Percentiles rank a stretch among this genome's conserved stretches.
Evolutionary conservation across 805 yeast genomes (phyloP).

Genomic region (Candida wancherniae): DNA sequence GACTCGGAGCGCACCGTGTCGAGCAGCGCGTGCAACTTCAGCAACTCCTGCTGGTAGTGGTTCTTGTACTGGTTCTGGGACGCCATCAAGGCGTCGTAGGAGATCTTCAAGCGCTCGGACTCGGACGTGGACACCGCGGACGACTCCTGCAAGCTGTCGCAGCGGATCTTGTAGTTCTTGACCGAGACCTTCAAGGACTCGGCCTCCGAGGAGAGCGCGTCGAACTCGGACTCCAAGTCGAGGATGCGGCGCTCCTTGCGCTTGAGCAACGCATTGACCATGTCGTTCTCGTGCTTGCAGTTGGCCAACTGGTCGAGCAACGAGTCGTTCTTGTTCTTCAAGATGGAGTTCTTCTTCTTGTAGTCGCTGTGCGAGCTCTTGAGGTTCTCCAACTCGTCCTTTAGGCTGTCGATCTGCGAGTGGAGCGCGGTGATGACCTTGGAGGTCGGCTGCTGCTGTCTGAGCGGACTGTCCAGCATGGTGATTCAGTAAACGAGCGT

Average conservation of each 20-base stretch:
- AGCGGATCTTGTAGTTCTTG: constrained; percentile 46
- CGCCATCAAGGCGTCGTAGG: constrained; percentile 53
- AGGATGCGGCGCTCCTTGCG: constrained; percentile 65
- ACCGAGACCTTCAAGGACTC: constrained; percentile 48
- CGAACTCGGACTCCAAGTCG: constrained; percentile 59
- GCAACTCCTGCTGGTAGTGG: constrained; percentile 43
- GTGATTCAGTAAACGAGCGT: too few relatives aligned
- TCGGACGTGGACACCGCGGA: constrained; percentile 46
- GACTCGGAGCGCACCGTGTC: constrained; percentile 33
- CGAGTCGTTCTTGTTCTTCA: constrained; percentile 46
- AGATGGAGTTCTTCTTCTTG: constrained; percentile 47
- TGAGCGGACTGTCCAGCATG: constrained; percentile 22
- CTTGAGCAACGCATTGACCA: constrained; percentile 59
- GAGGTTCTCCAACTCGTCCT: constrained; percentile 41
- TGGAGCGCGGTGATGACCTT: constrained; percentile 53
- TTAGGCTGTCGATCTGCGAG: constrained; percentile 38
- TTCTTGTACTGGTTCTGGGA: constrained; percentile 50
- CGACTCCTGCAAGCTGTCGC: constrained; percentile 44
- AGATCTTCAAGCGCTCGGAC: constrained; percentile 49
- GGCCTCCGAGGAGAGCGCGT: constrained; percentile 41
- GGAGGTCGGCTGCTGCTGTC: constrained; percentile 22
- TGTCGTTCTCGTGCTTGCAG: constrained; percentile 73
- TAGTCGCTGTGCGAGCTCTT: constrained; percentile 42
- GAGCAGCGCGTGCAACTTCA: constrained; percentile 32
- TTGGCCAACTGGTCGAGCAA: constrained; percentile 62